Evolutionary conservation across 2,329 filamentous ascomycete genomes (phyloP).

Genomic region (Pyrenochaeta sp.): DNA sequence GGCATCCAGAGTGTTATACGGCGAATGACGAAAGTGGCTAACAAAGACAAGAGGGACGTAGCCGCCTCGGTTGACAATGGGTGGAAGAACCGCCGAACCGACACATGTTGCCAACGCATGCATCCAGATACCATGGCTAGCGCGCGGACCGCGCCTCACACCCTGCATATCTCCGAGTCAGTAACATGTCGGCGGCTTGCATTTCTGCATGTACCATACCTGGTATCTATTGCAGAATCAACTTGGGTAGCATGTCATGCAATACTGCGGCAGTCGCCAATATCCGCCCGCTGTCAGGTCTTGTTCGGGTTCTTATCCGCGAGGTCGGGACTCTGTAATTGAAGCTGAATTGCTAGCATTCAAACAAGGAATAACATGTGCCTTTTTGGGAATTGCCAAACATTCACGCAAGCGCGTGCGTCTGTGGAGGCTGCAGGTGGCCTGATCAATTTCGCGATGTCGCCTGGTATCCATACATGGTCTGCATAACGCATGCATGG

Average conservation of each 20-base stretch:
- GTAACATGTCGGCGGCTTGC: not conserved
- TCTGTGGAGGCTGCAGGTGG: not conserved
- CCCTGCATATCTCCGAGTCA: constrained; percentile 2
- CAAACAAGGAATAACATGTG: not conserved
- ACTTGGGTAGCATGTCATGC: not conserved
- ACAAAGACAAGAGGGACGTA: no score
- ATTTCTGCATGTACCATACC: not conserved
- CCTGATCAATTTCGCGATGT: not conserved
- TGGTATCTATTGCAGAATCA: not conserved
- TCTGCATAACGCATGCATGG: not conserved
- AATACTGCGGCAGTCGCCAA: constrained; percentile 1
- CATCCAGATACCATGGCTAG: constrained; percentile 2
- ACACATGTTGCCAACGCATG: constrained; percentile 2
- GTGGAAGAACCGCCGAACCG: no score
- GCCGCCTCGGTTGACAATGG: no score
- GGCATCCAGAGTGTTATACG: not conserved
- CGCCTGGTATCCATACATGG: not conserved
- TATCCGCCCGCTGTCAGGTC: not conserved
- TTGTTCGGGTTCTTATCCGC: not conserved
- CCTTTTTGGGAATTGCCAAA: not conserved
- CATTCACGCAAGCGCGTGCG: not conserved
- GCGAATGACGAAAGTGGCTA: no score
- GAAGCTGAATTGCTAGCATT: not conserved
- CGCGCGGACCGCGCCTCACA: constrained; percentile 6
- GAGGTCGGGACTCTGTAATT: not conserved